Evolutionary conservation across 306 rosid species (phyloP).

Genomic region (Pueraria montana): DNA sequence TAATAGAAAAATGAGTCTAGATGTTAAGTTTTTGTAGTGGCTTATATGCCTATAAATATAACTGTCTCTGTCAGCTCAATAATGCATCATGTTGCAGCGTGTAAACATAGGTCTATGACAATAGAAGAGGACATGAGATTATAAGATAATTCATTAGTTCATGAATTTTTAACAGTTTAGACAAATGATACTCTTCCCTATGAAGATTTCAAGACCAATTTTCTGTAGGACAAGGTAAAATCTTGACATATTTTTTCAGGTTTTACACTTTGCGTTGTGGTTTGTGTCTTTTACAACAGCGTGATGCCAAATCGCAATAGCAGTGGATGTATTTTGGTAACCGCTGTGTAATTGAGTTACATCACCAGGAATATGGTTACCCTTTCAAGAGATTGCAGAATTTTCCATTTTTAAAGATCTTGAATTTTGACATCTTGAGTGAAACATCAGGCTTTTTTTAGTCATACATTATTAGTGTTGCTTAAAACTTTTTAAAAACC

Average conservation of each 20-base stretch:
- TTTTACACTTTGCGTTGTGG: neutral
- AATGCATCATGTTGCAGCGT: conserved; percentile 49
- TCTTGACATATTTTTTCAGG: neutral
- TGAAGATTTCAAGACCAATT: neutral
- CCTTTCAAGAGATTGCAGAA: conserved; percentile 12
- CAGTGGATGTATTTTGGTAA: neutral
- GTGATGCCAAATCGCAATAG: neutral
- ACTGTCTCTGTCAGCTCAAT: conserved; percentile 25
- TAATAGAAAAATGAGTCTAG: conserved; percentile 18
- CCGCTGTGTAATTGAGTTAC: neutral
- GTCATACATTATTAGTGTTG: neutral
- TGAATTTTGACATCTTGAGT: neutral
- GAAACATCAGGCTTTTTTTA: neutral
- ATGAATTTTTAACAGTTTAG: neutral
- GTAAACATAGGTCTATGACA: neutral
- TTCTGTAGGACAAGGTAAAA: neutral
- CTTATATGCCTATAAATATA: conserved; percentile 32
- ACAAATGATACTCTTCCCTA: neutral
- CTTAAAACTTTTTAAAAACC: neutral
- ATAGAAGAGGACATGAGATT: conserved; percentile 6
- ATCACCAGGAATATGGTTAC: neutral
- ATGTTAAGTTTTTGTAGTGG: neutral
- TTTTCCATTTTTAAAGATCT: neutral
- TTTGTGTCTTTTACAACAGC: neutral
- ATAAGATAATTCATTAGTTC: neutral